A percentile compares a stretch with the other conserved stretches of the same genome.
Evolutionary conservation across 371 early-diverging fungal genomes (phyloP).

Genomic region (Funneliformis caledonium): DNA sequence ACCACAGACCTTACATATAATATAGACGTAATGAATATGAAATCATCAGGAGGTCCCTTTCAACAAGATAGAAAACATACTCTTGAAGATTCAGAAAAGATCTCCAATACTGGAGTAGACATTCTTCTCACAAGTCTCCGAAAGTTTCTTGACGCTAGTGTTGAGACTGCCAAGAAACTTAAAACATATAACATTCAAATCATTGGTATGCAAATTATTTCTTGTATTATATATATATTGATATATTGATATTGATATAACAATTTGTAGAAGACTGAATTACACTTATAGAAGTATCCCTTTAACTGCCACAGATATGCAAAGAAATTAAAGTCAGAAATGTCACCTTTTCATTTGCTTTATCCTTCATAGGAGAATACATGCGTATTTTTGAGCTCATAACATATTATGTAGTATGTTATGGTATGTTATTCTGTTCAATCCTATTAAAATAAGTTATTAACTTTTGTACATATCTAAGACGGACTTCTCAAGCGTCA

Average conservation of each 20-base stretch:
- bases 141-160: conserved; percentile 30
- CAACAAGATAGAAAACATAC: conserved; percentile 33
- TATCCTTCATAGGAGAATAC: conserved; percentile 31
- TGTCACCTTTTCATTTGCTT: conserved; percentile 27
- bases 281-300: conserved; percentile 34
- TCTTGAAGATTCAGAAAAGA: conserved; percentile 26
- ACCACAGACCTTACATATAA: conserved; percentile 33
- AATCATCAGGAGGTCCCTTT: conserved; percentile 22
- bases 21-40: conserved; percentile 27
- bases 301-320: conserved; percentile 26
- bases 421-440: not conserved
- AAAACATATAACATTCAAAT: conserved; percentile 37
- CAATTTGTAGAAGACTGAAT: conserved; percentile 38
- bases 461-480: conserved; percentile 34
- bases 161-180: conserved; percentile 27
- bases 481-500: conserved; percentile 25
- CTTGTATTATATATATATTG: conserved; percentile 20
- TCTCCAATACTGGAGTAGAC: conserved; percentile 17
- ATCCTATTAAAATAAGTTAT: conserved; percentile 28
- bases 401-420: conserved; percentile 23
- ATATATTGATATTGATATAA: conserved; percentile 34
- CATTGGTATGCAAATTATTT: conserved; percentile 33
- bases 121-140: conserved; percentile 26
- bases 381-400: conserved; percentile 34
- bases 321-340: conserved; percentile 35